A percentile compares a stretch with the other conserved stretches of the same genome.
phyloP scores from a whole-genome alignment of 73 alveolate genomes.

The Urostyla sp. region DNA sequence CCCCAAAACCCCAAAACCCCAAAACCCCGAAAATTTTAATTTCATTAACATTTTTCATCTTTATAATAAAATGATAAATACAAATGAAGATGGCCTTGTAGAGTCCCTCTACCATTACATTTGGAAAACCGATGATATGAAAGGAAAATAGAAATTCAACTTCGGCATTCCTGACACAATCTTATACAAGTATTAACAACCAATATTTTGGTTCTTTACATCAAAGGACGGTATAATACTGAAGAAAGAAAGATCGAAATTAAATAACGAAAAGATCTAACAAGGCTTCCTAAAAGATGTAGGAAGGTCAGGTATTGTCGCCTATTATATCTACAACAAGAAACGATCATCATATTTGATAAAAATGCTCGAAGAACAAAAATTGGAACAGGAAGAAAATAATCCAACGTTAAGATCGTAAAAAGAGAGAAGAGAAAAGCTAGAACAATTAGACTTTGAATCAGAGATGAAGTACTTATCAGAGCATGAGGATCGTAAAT shows the following conservation, averaged over 20 bases:
- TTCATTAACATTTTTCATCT: too few species aligned
- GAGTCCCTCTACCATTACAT: slow-evolving; percentile 87
- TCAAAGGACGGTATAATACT: slow-evolving; percentile 69
- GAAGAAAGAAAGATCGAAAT: slow-evolving; percentile 60
- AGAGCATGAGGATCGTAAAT: neutral
- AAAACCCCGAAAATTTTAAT: neutral
- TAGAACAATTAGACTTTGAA: slow-evolving; percentile 2
- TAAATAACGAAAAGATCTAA: slow-evolving; percentile 79
- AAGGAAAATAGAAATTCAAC: slow-evolving; percentile 73
- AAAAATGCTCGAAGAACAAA: slow-evolving; percentile 18
- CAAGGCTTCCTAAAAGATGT: slow-evolving; percentile 76
- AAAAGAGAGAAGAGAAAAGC: slow-evolving; percentile 19
- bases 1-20: slow-evolving; percentile 9
- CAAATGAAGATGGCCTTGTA: slow-evolving; percentile 94
- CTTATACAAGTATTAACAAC: slow-evolving; percentile 81
- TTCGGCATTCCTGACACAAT: slow-evolving; percentile 87
- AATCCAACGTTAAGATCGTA: neutral
- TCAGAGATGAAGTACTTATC: neutral
- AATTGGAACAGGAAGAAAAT: slow-evolving; percentile 5
- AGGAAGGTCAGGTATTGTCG: slow-evolving; percentile 87
- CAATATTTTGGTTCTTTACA: slow-evolving; percentile 92
- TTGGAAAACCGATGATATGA: slow-evolving; percentile 92
- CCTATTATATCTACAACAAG: slow-evolving; percentile 77
- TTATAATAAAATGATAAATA: too few species aligned
- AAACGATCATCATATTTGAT: slow-evolving; percentile 27